Conservation (phyloP, 371 early-diverging fungal genomes). For the Lichtheimia hyalospora region DNA sequence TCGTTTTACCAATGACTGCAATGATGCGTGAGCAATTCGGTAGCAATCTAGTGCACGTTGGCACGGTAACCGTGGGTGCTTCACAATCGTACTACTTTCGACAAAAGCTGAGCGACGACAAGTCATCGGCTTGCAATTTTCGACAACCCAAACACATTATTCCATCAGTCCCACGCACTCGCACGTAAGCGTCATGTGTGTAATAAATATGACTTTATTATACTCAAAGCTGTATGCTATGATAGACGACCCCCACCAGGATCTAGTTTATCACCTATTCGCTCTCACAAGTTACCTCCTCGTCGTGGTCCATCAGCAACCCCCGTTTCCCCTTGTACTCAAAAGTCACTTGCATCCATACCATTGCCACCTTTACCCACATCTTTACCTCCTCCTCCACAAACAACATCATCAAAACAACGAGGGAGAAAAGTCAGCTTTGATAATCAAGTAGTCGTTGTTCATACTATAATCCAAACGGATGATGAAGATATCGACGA, state of each 20-base stretch:
- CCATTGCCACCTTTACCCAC: constrained; percentile 18
- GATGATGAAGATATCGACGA: constrained; percentile 3
- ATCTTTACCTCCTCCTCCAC: not conserved
- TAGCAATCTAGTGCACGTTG: constrained; percentile 2
- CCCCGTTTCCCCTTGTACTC: constrained; percentile 22
- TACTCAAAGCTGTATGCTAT: not conserved
- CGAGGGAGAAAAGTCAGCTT: constrained; percentile 24
- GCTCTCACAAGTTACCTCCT: constrained; percentile 21
- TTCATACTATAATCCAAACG: constrained; percentile 22
- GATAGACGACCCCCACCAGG: constrained; percentile 24
- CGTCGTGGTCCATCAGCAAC: constrained; percentile 3
- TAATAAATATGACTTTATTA: not conserved
- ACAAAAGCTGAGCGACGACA: constrained; percentile 15
- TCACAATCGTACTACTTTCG: constrained; percentile 27
- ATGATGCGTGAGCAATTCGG: not conserved
- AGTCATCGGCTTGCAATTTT: constrained; percentile 11
- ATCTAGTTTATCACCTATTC: constrained; percentile 26
- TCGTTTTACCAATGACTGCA: not conserved
- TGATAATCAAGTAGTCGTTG: constrained; percentile 27
- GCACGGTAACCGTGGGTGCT: constrained; percentile 13
- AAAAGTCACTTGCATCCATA: constrained; percentile 16
- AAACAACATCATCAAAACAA: not conserved
- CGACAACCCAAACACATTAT: constrained; percentile 21
- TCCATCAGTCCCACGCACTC: constrained; percentile 25
- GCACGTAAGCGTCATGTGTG: constrained; percentile 14